phyloP scores from a whole-genome alignment of 1,284 basidiomycete species.

The Hymenochaete sp. region DNA sequence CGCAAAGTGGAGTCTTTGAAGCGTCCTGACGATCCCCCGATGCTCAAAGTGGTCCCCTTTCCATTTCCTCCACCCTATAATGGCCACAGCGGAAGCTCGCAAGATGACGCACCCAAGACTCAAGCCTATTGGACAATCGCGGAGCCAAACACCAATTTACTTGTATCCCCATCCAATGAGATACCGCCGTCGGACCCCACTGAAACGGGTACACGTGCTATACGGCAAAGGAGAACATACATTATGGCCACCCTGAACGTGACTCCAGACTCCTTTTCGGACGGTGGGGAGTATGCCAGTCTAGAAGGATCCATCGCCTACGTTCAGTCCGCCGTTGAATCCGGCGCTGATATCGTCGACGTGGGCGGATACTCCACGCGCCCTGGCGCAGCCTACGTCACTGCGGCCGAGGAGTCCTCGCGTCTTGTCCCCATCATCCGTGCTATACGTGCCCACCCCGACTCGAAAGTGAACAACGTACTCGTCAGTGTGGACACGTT shows the following conservation, averaged over 20 bases:
- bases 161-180: slow-evolving; percentile 10
- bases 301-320: slow-evolving; percentile 45
- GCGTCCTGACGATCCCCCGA: slow-evolving; percentile 31
- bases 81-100: slow-evolving; percentile 7
- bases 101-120: slow-evolving; percentile 37
- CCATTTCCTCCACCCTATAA: slow-evolving; percentile 33
- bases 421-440: slow-evolving; percentile 70
- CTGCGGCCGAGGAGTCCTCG: slow-evolving; percentile 62
- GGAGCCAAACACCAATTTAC: slow-evolving; percentile 21
- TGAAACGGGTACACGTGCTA: no score
- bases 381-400: slow-evolving; percentile 65
- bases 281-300: slow-evolving; percentile 60
- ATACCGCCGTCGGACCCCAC: slow-evolving; percentile 14
- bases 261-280: slow-evolving; percentile 97
- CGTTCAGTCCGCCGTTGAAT: slow-evolving; percentile 34
- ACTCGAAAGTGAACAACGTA: slow-evolving; percentile 25
- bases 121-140: slow-evolving; percentile 47
- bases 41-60: slow-evolving; percentile 63
- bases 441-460: slow-evolving; percentile 29
- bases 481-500: slow-evolving; percentile 92
- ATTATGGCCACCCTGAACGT: slow-evolving; percentile 94
- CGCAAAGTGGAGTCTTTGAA: slow-evolving; percentile 29
- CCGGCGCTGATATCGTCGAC: slow-evolving; percentile 77
- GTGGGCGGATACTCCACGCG: slow-evolving; percentile 93
- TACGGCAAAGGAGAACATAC: slow-evolving; percentile 43